A percentile compares a stretch with the other conserved stretches of the same genome.
Evolutionary conservation across 2,329 filamentous ascomycete genomes (phyloP).

Genomic region (Ophiostoma sp.): DNA sequence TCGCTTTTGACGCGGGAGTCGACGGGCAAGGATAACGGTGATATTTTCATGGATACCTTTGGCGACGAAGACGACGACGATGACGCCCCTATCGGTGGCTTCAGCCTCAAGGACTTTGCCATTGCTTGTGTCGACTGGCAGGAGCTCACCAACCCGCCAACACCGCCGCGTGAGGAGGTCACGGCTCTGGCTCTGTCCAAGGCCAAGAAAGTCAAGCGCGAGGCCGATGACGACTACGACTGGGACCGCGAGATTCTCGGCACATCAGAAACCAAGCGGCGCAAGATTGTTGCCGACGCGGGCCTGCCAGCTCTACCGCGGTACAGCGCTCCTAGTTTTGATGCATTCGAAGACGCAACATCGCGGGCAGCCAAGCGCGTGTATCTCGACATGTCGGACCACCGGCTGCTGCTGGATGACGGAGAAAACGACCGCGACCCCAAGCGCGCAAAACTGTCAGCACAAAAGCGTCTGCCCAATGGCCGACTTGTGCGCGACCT

Average conservation of each 20-base stretch:
- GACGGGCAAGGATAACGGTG: constrained; percentile 42
- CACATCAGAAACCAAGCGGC: constrained; percentile 53
- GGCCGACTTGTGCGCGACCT: constrained; percentile 68
- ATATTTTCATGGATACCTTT: constrained; percentile 34
- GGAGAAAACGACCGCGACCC: constrained; percentile 58
- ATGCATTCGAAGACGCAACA: constrained; percentile 72
- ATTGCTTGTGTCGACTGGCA: constrained; percentile 86
- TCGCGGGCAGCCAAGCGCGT: constrained; percentile 71
- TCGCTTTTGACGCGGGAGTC: constrained; percentile 39
- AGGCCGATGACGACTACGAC: constrained; percentile 50
- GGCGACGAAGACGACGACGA: constrained; percentile 46
- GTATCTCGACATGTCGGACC: constrained; percentile 80
- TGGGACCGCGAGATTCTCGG: constrained; percentile 57
- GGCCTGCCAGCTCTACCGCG: constrained; percentile 54
- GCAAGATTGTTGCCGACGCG: constrained; percentile 47
- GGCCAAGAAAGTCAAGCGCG: constrained; percentile 41
- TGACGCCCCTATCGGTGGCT: constrained; percentile 64
- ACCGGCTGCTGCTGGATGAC: constrained; percentile 77
- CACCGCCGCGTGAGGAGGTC: constrained; percentile 25
- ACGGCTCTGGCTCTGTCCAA: constrained; percentile 28
- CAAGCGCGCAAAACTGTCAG: constrained; percentile 53
- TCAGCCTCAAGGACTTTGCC: constrained; percentile 73
- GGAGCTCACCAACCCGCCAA: constrained; percentile 51
- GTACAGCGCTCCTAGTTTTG: constrained; percentile 65
- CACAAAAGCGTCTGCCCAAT: constrained; percentile 59